Evolutionary conservation across 352 stramenopile genomes (phyloP), one percentile per base, ranked within the genome.

Genomic region (Halophytophthora polymorphica): DNA sequence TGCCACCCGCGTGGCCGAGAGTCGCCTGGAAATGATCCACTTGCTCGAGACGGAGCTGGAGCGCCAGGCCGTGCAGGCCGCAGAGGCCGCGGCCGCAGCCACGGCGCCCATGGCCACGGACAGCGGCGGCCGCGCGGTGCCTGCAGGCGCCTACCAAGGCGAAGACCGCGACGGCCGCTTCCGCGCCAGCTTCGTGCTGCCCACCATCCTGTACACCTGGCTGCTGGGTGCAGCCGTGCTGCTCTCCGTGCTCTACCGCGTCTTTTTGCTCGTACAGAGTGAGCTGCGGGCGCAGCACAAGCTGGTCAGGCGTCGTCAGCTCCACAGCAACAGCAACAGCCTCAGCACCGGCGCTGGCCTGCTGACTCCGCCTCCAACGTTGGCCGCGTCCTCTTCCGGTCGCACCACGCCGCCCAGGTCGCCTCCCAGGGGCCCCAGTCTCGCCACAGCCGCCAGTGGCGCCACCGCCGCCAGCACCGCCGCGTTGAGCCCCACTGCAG

Each of bases 21-120:
- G 72, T 52, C 73, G 79, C 21, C 50, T 86, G 6, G 72, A 88
- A 43, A 90, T 69, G 43, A 86, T 90, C 43, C 76, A 90, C 47
- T 23, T 88, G 38, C 71, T 90, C 14, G 79, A 90, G 68, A 72
- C 75, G 17, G 70, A 87, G 53, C 66, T 90, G 21, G 76, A 90
- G 54, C 68, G 69, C 36, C 70, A 86, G 50, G 73, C 80, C 1
- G 61, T 87, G 3, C 52, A 79, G 38, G 77, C 74, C 15, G 74
- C 70, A 5, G 59, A 68, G 21, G 58, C 61, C 34, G 56, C 61
- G 35, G 64, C 65, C 3, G 62, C 55, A 11, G 57, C 50, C n/a
- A 53, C 48, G 12, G 46, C 57, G 13, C 52, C 13, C 34, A 49
- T 58, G 45, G 39, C 60, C 2, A 21, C 41, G 7, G 46, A 29